Conservation (phyloP, 495 filamentous ascomycete species). For the Schizothecium vesticola region DNA sequence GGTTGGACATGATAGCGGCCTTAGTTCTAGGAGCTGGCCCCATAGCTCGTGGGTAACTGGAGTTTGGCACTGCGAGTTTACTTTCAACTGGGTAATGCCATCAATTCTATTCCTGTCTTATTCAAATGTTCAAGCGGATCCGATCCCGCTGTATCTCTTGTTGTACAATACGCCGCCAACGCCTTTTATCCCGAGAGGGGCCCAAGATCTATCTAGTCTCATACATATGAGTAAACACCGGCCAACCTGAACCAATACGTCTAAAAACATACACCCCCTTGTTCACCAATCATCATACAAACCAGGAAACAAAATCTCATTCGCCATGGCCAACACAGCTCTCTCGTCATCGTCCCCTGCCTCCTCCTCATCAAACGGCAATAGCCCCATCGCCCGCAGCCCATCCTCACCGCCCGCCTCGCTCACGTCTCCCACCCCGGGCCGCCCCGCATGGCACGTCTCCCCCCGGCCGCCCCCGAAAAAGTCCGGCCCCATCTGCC, state of each 20-base stretch:
- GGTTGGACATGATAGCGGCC: background rate
- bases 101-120: background rate
- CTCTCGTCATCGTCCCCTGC: slow-evolving; percentile 20
- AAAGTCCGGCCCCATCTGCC: slow-evolving; percentile 65
- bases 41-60: background rate
- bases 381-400: slow-evolving; percentile 45
- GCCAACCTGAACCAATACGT: background rate
- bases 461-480: slow-evolving; percentile 50
- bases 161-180: background rate
- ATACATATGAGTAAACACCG: background rate
- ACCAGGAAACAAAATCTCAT: slow-evolving; percentile 43
- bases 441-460: slow-evolving; percentile 41
- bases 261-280: background rate
- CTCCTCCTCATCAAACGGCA: slow-evolving; percentile 37
- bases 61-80: background rate
- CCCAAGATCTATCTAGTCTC: background rate
- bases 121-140: background rate
- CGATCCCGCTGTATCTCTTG: background rate
- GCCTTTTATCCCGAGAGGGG: background rate
- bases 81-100: background rate
- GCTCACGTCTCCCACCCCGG: slow-evolving; percentile 46
- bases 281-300: slow-evolving; percentile 27
- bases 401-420: slow-evolving; percentile 42
- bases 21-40: background rate
- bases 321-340: slow-evolving; percentile 33